Evolutionary conservation across 345 rosid species (phyloP).

Genomic region (Gossypium australe): DNA sequence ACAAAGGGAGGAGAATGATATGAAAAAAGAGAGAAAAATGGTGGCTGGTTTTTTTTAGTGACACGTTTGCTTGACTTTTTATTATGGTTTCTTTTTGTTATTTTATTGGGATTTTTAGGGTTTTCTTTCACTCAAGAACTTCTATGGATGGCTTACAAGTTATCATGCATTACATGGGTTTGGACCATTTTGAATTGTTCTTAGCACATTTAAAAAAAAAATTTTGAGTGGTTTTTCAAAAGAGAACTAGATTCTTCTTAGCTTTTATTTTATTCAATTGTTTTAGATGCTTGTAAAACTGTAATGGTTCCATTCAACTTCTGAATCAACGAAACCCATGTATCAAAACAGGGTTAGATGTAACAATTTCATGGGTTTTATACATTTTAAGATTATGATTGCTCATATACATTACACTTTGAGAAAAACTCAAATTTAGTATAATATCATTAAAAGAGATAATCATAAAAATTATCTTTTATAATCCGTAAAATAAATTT

Average conservation of each 20-base stretch:
- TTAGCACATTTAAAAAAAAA: neutral
- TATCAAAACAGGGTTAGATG: neutral
- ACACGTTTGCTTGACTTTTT: conserved; percentile 23
- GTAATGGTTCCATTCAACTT: neutral
- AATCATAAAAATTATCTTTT: no score
- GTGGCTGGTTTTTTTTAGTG: neutral
- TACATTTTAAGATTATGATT: no score
- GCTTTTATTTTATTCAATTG: neutral
- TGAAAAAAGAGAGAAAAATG: neutral
- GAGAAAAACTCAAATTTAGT: no score
- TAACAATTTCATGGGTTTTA: no score
- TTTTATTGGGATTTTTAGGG: conserved; percentile 15
- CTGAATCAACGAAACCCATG: neutral
- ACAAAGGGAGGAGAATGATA: conserved; percentile 1
- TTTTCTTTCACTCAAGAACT: conserved; percentile 58
- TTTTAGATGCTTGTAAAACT: neutral
- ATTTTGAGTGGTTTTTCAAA: neutral
- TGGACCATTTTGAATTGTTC: neutral
- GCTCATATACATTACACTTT: no score
- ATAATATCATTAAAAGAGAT: no score
- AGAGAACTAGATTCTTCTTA: conserved; percentile 3
- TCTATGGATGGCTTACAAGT: conserved; percentile 21
- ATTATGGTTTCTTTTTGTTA: neutral
- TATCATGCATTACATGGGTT: neutral
- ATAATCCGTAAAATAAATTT: no score